Evolutionary conservation across 768 basidiomycete species (phyloP), one percentile per base, ranked within the genome.

Genomic region (Daedaleopsis nitida): DNA sequence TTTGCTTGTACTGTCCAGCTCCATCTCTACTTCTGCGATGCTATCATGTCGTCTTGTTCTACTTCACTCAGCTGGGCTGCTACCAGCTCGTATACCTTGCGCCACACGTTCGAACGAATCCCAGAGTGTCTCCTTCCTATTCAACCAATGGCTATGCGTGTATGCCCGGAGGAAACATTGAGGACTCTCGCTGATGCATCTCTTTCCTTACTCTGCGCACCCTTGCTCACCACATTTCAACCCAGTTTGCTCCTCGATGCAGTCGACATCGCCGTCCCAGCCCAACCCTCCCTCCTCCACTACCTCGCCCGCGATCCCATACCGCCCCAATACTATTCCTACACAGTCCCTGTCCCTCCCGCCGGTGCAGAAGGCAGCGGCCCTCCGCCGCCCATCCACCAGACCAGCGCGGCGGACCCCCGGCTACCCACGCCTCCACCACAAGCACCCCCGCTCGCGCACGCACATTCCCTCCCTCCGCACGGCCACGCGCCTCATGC

Each of bases 261-360:
- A 16, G 71, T 72, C 8, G 71, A 72, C 58, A 72, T 72, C 59
- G 71, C 71, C 9, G 69, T 66, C 6, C 68, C 71, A 3, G 69
- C 68, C 0, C 69, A 70, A 32, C 68, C 71, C 19, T 60, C 68
- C 1, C 65, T 72, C 16, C 42, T 69, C 17, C 68, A 72, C 54
- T 72, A 72, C 52, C 64, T 72, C 52, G 44, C 57, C 9, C 64
- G 59, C 24, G 71, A 72, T 51, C 71, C 71, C 21, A 68, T 72
- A 37, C 64, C 69, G 11, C 58, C 65, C 23, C 69, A 70, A 39
- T 72, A 72, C 62, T 65, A 65, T 55, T 68, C 67, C 14, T 63
- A 63, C 39, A 60, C 65, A 39, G 64, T 68, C n/a, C 62, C 66
- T 12, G 62, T 62, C 14, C 57, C 57, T 17, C 38, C 60, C 5